These are phyloP conservation scores for Geranomyces variabilis DNA, from an alignment of 192 early-diverging fungal genomes.

Conservation along the genomic window DNA sequence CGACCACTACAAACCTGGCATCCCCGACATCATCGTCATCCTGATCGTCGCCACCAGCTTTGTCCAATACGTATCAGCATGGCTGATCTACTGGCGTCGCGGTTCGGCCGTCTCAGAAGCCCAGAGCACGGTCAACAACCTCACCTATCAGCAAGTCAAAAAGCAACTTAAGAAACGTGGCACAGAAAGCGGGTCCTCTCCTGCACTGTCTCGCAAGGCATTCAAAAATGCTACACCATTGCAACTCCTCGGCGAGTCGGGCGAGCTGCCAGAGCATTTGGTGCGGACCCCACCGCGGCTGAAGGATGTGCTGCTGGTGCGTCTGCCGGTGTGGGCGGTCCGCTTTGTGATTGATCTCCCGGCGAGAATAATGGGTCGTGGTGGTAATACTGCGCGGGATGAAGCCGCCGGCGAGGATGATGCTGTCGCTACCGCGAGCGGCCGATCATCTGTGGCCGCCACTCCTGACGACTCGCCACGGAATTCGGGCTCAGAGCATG, in stretches of 20 bases:
- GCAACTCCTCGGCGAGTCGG: constrained; percentile 6
- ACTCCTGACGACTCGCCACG: not conserved
- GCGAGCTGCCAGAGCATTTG: constrained; percentile 6
- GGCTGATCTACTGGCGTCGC: constrained; percentile 28
- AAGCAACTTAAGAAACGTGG: constrained; percentile 35
- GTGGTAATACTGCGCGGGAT: not conserved
- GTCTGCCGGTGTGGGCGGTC: constrained; percentile 13
- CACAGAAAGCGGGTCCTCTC: not conserved
- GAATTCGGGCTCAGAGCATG: not conserved
- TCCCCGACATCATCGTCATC: constrained; percentile 41
- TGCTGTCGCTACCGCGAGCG: not conserved
- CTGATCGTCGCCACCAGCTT: constrained; percentile 35
- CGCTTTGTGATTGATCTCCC: not conserved
- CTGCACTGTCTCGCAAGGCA: not conserved
- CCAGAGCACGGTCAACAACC: not conserved
- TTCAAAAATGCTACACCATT: constrained; percentile 26
- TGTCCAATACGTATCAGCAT: constrained; percentile 51
- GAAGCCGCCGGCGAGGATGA: not conserved
- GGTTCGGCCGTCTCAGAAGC: constrained; percentile 2
- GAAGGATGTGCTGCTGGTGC: constrained; percentile 12
- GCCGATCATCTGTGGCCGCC: not conserved
- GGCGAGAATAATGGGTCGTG: not conserved
- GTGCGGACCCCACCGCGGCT: not conserved
- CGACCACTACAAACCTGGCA: constrained; percentile 49
- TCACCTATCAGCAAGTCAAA: constrained; percentile 34